Evolutionary conservation across 208 protist species (phyloP).

Genomic region (Acanthamoeba royreba): DNA sequence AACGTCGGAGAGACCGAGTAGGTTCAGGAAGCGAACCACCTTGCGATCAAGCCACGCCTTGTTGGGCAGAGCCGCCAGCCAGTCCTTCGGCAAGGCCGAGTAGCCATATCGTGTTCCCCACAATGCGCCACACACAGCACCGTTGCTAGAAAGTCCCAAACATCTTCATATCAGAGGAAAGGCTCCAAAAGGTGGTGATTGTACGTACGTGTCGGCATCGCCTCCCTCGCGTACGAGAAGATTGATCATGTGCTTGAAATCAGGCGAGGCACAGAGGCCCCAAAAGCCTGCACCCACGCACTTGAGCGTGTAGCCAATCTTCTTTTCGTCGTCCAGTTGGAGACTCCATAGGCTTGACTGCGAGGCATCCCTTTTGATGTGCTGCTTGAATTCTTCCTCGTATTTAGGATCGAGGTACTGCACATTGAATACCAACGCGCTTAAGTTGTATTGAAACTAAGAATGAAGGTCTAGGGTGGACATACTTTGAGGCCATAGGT

Average conservation of each 20-base stretch:
- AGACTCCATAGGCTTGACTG: constrained; percentile 14
- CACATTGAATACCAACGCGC: too few species aligned
- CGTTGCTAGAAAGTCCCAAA: constrained; percentile 50
- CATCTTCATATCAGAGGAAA: too few species aligned
- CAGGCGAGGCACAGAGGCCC: constrained; percentile 44
- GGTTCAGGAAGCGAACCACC: constrained; percentile 39
- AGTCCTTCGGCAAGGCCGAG: constrained; percentile 47
- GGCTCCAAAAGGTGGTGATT: not conserved
- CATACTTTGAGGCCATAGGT: not conserved
- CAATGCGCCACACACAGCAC: constrained; percentile 54
- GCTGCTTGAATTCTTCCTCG: not conserved
- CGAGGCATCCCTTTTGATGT: constrained; percentile 8
- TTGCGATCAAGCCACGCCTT: constrained; percentile 61
- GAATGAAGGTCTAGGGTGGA: not conserved
- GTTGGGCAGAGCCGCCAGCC: constrained; percentile 56
- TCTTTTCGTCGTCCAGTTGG: not conserved
- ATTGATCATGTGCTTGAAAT: constrained; percentile 63
- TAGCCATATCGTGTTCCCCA: constrained; percentile 54
- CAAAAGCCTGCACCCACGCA: constrained; percentile 56
- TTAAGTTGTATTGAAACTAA: too few species aligned
- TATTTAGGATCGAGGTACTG: not conserved
- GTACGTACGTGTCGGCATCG: constrained; percentile 69
- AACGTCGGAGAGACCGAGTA: not conserved
- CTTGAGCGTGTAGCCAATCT: constrained; percentile 73
- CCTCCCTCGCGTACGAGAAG: constrained; percentile 63